phyloP scores from a whole-genome alignment of 371 early-diverging fungal genomes.

The Mucor sp. region DNA sequence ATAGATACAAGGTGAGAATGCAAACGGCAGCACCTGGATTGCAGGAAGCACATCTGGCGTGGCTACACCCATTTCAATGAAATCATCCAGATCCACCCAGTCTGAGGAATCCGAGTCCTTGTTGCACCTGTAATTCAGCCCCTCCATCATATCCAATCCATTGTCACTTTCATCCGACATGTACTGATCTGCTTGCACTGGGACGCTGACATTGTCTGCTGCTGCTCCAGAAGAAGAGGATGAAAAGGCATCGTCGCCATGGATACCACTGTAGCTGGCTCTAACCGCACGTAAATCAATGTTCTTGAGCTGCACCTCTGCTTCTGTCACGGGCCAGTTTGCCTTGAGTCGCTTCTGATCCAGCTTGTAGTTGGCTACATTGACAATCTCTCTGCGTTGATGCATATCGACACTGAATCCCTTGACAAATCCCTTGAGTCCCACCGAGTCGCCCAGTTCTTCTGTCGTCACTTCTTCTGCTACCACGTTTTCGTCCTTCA shows the following conservation, averaged over 20 bases:
- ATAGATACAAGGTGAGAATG: slow-evolving; percentile 54
- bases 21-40: slow-evolving; percentile 51
- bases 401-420: slow-evolving; percentile 36
- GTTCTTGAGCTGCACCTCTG: slow-evolving; percentile 27
- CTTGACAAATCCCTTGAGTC: slow-evolving; percentile 31
- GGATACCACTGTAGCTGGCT: slow-evolving; percentile 12
- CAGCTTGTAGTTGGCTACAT: neutral
- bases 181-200: neutral
- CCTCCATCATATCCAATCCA: slow-evolving; percentile 35
- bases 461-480: slow-evolving; percentile 16
- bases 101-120: slow-evolving; percentile 40
- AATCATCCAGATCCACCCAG: slow-evolving; percentile 43
- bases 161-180: neutral
- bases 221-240: neutral
- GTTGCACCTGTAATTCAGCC: slow-evolving; percentile 30
- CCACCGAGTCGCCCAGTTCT: slow-evolving; percentile 21
- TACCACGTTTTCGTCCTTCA: slow-evolving; percentile 29
- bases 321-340: slow-evolving; percentile 26
- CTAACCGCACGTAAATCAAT: slow-evolving; percentile 34
- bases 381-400: slow-evolving; percentile 21
- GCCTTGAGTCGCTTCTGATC: slow-evolving; percentile 13
- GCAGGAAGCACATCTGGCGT: neutral
- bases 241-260: neutral
- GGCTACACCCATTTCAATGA: slow-evolving; percentile 15
- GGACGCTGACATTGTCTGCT: neutral